Evolutionary conservation across 306 rosid genomes (phyloP).

Genomic region (Vigna angularis): DNA sequence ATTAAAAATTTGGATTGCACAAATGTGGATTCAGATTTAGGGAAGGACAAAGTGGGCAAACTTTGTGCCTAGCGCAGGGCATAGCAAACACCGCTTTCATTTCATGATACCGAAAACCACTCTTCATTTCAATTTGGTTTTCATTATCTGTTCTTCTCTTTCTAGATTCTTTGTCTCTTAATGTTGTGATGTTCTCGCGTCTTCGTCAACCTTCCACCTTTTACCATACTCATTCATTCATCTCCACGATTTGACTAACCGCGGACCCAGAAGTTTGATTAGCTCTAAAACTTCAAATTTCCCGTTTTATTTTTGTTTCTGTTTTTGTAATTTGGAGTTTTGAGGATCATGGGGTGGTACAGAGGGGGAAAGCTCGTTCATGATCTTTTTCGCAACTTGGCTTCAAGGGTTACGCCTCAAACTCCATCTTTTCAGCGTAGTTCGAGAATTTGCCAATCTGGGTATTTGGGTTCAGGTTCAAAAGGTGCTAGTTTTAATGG

Average conservation of each 20-base stretch:
- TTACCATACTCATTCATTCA: not conserved
- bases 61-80: no score
- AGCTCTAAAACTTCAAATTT: not conserved
- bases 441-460: conserved; percentile 41
- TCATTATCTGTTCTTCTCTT: not conserved
- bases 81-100: no score
- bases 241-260: not conserved
- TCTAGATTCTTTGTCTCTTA: conserved; percentile 1
- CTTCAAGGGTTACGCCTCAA: conserved; percentile 47
- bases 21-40: no score
- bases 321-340: not conserved
- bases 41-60: no score
- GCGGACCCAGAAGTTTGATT: not conserved
- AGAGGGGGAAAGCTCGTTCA: conserved; percentile 55
- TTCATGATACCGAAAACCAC: no score
- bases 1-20: no score
- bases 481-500: conserved; percentile 40
- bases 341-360: conserved; percentile 53
- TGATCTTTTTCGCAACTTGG: conserved; percentile 56
- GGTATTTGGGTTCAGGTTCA: conserved; percentile 38
- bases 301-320: not conserved
- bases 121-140: not conserved
- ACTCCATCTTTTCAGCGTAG: conserved; percentile 39
- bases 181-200: not conserved
- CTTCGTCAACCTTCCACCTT: not conserved